Conservation (phyloP, 495 filamentous ascomycete species). For the Daldinia childiae region DNA sequence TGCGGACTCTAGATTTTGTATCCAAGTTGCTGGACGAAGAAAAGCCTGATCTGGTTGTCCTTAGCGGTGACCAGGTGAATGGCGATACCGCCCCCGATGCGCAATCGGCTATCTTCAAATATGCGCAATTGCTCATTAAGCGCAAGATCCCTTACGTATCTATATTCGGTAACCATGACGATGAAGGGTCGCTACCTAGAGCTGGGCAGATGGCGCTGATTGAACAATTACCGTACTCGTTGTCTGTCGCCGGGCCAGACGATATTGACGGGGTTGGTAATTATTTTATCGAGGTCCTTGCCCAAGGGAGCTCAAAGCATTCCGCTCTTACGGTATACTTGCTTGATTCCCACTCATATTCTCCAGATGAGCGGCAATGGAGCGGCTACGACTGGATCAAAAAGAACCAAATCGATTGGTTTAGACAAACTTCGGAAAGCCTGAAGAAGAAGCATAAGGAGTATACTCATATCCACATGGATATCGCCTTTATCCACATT, state of each 20-base stretch:
- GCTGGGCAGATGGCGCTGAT: constrained; percentile 82
- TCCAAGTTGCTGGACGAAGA: constrained; percentile 84
- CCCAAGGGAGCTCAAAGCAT: constrained; percentile 78
- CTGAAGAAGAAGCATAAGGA: constrained; percentile 75
- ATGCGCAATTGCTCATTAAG: constrained; percentile 83
- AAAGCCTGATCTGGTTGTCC: constrained; percentile 87
- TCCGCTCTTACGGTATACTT: constrained; percentile 93
- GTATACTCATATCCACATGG: constrained; percentile 92
- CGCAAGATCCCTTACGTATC: constrained; percentile 90
- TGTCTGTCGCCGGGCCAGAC: constrained; percentile 81
- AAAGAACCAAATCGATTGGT: constrained; percentile 92
- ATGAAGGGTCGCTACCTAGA: constrained; percentile 84
- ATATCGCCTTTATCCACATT: constrained; percentile 97
- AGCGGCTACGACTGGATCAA: constrained; percentile 97
- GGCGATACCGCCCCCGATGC: constrained; percentile 91
- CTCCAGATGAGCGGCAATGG: constrained; percentile 86
- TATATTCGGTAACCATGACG: constrained; percentile 98
- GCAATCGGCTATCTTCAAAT: constrained; percentile 93
- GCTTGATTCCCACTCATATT: constrained; percentile 92
- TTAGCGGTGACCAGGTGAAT: constrained; percentile 95
- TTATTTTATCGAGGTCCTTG: constrained; percentile 91
- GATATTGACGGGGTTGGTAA: constrained; percentile 92
- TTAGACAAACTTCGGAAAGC: constrained; percentile 74
- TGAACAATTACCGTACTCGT: constrained; percentile 86
- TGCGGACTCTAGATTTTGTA: constrained; percentile 90